Evolutionary conservation across 2,329 filamentous ascomycete species (phyloP).

Genomic region (Orbilia quercus): DNA sequence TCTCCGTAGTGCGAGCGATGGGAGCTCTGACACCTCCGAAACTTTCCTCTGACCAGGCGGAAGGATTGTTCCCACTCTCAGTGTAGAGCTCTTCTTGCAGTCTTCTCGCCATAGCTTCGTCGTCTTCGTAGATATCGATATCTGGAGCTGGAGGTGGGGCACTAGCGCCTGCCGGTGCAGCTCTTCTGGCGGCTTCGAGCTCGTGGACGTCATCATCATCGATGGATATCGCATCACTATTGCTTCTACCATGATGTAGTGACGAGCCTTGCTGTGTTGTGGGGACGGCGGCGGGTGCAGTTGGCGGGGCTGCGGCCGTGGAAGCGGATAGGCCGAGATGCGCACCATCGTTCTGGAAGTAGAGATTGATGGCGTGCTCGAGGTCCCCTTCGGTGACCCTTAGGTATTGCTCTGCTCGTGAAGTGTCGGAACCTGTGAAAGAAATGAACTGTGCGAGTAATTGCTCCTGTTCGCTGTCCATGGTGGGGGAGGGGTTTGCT

Average conservation of each 20-base stretch:
- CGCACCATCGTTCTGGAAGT: conserved; percentile 86
- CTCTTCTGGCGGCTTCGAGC: conserved; percentile 56
- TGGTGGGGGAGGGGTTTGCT: conserved; percentile 61
- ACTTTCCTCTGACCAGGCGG: conserved; percentile 62
- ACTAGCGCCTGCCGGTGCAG: conserved; percentile 61
- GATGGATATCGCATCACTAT: conserved; percentile 65
- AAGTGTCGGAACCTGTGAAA: conserved; percentile 78
- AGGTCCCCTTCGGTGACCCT: conserved; percentile 85
- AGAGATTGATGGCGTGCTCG: conserved; percentile 87
- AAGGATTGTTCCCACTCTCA: conserved; percentile 64
- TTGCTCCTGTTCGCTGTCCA: conserved; percentile 69
- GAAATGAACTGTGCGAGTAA: conserved; percentile 80
- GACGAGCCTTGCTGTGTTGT: conserved; percentile 16
- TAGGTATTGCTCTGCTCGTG: conserved; percentile 83
- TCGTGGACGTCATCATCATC: conserved; percentile 62
- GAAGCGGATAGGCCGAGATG: conserved; percentile 63
- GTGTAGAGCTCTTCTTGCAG: conserved; percentile 92
- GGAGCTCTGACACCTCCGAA: conserved; percentile 82
- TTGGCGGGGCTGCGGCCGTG: conserved; percentile 62
- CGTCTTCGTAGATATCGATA: conserved; percentile 76
- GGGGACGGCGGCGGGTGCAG: conserved; percentile 59
- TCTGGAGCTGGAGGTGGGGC: conserved; percentile 57
- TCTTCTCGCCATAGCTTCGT: conserved; percentile 90
- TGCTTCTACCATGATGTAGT: conserved; percentile 35
- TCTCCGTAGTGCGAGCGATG: conserved; percentile 90